Evolutionary conservation across 148 eudicot genomes (phyloP).

Genomic region (Rhododendron kiyosumense): DNA sequence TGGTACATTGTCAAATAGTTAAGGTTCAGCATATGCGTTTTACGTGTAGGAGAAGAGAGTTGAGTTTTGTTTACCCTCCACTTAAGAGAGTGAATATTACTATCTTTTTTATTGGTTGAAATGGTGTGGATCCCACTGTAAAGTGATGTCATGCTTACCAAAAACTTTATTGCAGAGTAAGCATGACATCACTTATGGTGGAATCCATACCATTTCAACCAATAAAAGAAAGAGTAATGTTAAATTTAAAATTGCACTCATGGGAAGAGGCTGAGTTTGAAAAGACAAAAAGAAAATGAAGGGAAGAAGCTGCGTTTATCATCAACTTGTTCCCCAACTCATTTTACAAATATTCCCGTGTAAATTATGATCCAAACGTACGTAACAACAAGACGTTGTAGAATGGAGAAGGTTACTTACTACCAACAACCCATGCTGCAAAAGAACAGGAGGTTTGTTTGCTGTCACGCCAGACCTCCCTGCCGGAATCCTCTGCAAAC

Average conservation of each 20-base stretch:
- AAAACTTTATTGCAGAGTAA: too few relatives aligned
- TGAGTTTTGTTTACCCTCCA: too few relatives aligned
- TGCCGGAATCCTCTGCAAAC: slow-evolving; percentile 39
- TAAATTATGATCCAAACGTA: not conserved
- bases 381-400: not conserved
- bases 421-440: slow-evolving; percentile 43
- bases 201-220: too few relatives aligned
- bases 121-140: too few relatives aligned
- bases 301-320: not conserved
- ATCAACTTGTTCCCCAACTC: not conserved
- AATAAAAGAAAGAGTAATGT: not conserved
- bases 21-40: too few relatives aligned
- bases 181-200: too few relatives aligned
- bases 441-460: slow-evolving; percentile 35
- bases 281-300: not conserved
- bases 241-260: not conserved
- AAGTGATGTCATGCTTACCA: too few relatives aligned
- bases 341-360: not conserved
- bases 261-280: too few relatives aligned
- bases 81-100: too few relatives aligned
- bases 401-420: slow-evolving; percentile 17
- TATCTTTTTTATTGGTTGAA: too few relatives aligned
- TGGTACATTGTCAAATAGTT: too few relatives aligned
- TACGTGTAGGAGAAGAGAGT: too few relatives aligned
- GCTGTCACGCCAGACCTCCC: slow-evolving; percentile 22